phyloP scores from a whole-genome alignment of 768 basidiomycete species.

The Pleurotus platypus region DNA sequence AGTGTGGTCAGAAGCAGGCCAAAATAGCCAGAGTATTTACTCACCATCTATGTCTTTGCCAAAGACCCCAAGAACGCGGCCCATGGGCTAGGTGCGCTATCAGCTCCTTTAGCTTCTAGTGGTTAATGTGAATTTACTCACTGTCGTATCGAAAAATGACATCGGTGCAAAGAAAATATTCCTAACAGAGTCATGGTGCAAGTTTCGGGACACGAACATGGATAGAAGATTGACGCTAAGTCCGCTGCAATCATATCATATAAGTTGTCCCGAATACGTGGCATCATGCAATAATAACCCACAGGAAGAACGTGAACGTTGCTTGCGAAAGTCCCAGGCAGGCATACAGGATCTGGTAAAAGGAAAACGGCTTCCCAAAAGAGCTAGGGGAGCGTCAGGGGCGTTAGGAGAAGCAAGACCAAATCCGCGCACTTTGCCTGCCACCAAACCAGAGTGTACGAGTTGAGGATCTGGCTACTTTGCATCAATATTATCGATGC shows the following conservation, averaged over 20 bases:
- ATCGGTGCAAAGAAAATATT: constrained; percentile 70
- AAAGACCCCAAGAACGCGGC: constrained; percentile 58
- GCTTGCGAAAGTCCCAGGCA: constrained; percentile 55
- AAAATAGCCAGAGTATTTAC: constrained; percentile 9
- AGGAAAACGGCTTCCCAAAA: constrained; percentile 45
- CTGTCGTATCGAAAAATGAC: constrained; percentile 75
- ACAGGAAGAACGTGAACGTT: constrained; percentile 56
- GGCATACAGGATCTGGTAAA: constrained; percentile 66
- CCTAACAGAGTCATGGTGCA: constrained; percentile 53
- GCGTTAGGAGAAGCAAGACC: too few species aligned
- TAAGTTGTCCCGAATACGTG: too few species aligned
- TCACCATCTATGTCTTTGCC: constrained; percentile 66
- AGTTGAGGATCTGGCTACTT: constrained; percentile 54
- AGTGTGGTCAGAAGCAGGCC: not conserved
- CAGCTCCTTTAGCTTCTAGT: not conserved
- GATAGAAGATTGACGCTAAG: constrained; percentile 53
- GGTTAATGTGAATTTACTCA: constrained; percentile 14
- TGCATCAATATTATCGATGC: constrained; percentile 56
- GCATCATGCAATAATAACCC: constrained; percentile 12
- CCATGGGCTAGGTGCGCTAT: constrained; percentile 39
- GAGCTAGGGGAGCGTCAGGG: constrained; percentile 23
- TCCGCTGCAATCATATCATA: constrained; percentile 30
- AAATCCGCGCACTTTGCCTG: constrained; percentile 45
- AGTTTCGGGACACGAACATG: constrained; percentile 54
- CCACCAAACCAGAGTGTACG: constrained; percentile 74